Evolutionary conservation across 73 alveolate genomes (phyloP), one percentile per base, ranked within the genome.

Genomic region (Stentor roeselii): DNA sequence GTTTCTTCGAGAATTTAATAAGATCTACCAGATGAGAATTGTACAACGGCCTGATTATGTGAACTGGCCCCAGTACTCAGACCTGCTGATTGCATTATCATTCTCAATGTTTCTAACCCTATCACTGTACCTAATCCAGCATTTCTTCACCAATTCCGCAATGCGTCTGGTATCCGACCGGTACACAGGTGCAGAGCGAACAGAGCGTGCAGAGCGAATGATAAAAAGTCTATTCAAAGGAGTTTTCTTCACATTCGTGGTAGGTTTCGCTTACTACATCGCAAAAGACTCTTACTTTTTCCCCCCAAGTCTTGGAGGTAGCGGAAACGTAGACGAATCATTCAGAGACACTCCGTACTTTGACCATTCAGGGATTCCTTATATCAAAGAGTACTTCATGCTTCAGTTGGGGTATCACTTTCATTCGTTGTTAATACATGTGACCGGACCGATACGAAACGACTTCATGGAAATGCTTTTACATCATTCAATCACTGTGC

Each of bases 401-500:
- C 15, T 58, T 31, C 74, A 58, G 74, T 31, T 58, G 27, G 74
- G 74, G 1, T 58, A 58, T 58, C 74, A 58, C 27, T 31, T 58
- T 58, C 15, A 58, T 21, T 58, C 74, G 15, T 58, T 58, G 15
- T 3, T 36, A 36, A 35, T 14, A 3, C 84, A 75, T 36, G 11
- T 75, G 35, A 15, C 27, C 84, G 21, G 60, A 27, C 35, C 3
- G 1, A 59, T 60, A 1, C 35, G 84, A 36, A 75, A 41, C 6
- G 84, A 75, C 58, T 75, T 75, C 58, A 75, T 75, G 84, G 84
- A 75, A 36, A 75, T 75, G 84, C 67, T 75, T n/a, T 36, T 75
- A 2, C 84, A 75, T 41, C 84, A 75, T 36, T 31, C 84, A 3
- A 75, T 75, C 38, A 75, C 84, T 75, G 35, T 75, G 11, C 4